Evolutionary conservation across 108 stramenopile genomes (phyloP).

Genomic region (Cyclotella baltica): DNA sequence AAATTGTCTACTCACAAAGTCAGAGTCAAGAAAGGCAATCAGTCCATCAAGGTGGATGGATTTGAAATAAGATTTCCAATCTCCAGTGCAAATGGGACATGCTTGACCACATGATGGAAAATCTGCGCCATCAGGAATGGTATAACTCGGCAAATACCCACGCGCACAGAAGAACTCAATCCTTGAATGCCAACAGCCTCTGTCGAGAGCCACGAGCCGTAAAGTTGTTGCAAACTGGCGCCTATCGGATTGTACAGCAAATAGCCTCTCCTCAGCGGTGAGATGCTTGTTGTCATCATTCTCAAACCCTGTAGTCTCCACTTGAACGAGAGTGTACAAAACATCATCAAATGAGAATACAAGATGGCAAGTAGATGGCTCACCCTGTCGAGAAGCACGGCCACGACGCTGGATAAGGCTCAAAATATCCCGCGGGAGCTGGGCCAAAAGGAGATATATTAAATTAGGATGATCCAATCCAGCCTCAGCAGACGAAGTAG

Average conservation of each 20-base stretch:
- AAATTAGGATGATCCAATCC: background rate
- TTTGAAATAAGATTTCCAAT: background rate
- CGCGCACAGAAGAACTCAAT: no score
- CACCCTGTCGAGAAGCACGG: background rate
- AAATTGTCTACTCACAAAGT: background rate
- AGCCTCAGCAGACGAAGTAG: background rate
- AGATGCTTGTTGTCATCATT: no score
- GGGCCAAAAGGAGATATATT: background rate
- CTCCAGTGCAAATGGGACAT: background rate
- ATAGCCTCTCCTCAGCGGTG: no score
- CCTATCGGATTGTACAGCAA: no score
- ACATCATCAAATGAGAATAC: background rate
- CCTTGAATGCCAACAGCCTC: no score
- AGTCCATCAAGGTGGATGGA: background rate
- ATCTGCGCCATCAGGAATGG: no score
- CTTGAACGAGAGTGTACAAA: conserved; percentile 1
- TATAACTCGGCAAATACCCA: no score
- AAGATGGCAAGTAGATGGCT: background rate
- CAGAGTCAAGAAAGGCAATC: background rate
- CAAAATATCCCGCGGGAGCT: background rate
- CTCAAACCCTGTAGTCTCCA: background rate
- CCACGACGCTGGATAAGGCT: background rate
- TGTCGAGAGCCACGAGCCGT: no score
- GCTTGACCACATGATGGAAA: background rate
- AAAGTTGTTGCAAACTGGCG: no score